A percentile compares a stretch with the other conserved stretches of the same genome.
These are phyloP conservation scores for Alloascoidea hylecoeti DNA, from an alignment of 805 yeast genomes.

Conservation along the genomic window DNA sequence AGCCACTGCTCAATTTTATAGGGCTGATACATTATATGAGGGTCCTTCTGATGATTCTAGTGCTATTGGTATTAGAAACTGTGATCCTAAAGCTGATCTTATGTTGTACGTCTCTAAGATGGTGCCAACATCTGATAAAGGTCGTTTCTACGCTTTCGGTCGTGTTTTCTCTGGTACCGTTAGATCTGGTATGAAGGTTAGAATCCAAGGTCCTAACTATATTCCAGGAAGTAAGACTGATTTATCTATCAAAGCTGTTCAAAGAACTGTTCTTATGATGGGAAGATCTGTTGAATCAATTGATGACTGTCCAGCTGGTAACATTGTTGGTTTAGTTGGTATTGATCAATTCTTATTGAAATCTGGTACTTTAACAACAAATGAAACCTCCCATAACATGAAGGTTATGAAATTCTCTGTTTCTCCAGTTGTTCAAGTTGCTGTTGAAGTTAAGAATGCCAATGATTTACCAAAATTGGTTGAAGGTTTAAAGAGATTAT, in stretches of 20 bases:
- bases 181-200: slow-evolving; percentile 82
- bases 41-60: slow-evolving; percentile 86
- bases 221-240: slow-evolving; percentile 83
- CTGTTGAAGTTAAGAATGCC: slow-evolving; percentile 89
- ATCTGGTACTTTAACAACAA: slow-evolving; percentile 84
- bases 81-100: slow-evolving; percentile 83
- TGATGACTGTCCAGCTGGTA: slow-evolving; percentile 92
- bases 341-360: slow-evolving; percentile 85
- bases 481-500: slow-evolving; percentile 88
- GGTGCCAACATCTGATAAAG: slow-evolving; percentile 92
- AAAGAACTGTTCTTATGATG: slow-evolving; percentile 90
- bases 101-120: slow-evolving; percentile 89
- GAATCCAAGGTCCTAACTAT: slow-evolving; percentile 93
- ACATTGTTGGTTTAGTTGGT: slow-evolving; percentile 91
- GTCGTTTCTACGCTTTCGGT: slow-evolving; percentile 94
- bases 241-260: slow-evolving; percentile 72
- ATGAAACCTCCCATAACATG: slow-evolving; percentile 80
- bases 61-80: slow-evolving; percentile 70
- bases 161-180: slow-evolving; percentile 93
- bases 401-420: slow-evolving; percentile 91
- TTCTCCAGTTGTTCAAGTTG: slow-evolving; percentile 86
- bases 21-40: slow-evolving; percentile 87
- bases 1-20: slow-evolving; percentile 82
- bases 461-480: slow-evolving; percentile 86
- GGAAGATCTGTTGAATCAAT: slow-evolving; percentile 82